A percentile compares a stretch with the other conserved stretches of the same genome.
Evolutionary conservation across 2,329 filamentous ascomycete species (phyloP).

Genomic region (Trichoderma sp.): DNA sequence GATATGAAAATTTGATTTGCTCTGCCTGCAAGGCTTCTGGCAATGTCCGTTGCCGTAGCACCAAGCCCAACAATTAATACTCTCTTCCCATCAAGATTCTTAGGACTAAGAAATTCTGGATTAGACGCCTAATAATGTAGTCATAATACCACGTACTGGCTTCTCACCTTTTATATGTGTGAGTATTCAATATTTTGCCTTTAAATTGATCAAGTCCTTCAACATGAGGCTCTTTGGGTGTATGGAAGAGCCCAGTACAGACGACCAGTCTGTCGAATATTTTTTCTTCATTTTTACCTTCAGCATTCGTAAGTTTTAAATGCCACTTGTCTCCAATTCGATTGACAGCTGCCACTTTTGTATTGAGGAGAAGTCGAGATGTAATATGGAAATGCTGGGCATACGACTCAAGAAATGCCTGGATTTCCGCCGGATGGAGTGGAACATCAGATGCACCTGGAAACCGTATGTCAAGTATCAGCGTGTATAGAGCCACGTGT

Average conservation of each 20-base stretch:
- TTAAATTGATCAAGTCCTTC: not conserved
- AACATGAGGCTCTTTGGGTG: not conserved
- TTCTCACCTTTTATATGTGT: not conserved
- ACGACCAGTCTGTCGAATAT: not conserved
- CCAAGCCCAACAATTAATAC: constrained; percentile 45
- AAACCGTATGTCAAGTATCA: not conserved
- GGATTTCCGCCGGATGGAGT: not conserved
- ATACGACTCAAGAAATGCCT: not conserved
- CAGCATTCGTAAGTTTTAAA: not conserved
- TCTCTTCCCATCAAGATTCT: constrained; percentile 30
- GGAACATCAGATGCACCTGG: not conserved
- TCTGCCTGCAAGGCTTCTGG: constrained; percentile 32
- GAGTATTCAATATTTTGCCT: not conserved
- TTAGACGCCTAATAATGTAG: not conserved
- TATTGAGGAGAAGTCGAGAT: not conserved
- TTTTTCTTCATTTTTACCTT: not conserved
- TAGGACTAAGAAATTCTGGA: constrained; percentile 17
- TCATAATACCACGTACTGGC: not conserved
- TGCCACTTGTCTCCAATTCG: not conserved
- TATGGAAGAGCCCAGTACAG: not conserved
- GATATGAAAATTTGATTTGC: constrained; percentile 24
- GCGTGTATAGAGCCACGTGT: not conserved
- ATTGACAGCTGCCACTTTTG: not conserved
- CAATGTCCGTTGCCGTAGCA: constrained; percentile 35
- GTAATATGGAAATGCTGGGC: not conserved